A percentile compares a stretch with the other conserved stretches of the same genome.
Evolutionary conservation across 2,329 filamentous ascomycete species (phyloP).

Genomic region (Beauveria caledonica): DNA sequence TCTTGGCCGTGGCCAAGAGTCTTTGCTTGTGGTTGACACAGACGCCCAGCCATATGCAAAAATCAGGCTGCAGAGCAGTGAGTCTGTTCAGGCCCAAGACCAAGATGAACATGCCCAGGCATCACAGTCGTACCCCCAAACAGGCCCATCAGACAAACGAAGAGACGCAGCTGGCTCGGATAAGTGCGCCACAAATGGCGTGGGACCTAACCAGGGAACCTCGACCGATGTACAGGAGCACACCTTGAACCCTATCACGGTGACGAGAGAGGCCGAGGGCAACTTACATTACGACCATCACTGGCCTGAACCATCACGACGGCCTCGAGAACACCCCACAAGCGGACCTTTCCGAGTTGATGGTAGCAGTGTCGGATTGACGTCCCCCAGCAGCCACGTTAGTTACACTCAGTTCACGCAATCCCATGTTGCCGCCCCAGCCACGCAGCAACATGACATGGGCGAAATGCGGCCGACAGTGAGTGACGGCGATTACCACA

Average conservation of each 20-base stretch:
- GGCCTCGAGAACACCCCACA: neutral
- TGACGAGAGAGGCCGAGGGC: neutral
- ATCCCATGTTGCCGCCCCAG: neutral
- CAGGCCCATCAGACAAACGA: neutral
- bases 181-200: no score
- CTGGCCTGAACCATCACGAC: constrained; percentile 1
- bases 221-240: neutral
- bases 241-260: neutral
- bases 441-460: neutral
- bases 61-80: constrained; percentile 19
- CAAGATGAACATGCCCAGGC: neutral
- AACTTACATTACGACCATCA: neutral
- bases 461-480: neutral
- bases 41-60: constrained; percentile 35
- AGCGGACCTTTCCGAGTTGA: neutral
- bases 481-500: neutral
- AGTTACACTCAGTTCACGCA: neutral
- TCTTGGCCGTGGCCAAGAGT: constrained; percentile 60
- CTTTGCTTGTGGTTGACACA: constrained; percentile 61
- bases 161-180: neutral
- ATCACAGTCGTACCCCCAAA: neutral
- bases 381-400: neutral
- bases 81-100: neutral
- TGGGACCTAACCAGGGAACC: neutral
- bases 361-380: neutral